A percentile compares a stretch with the other conserved stretches of the same genome.
Conservation (phyloP, 1,284 basidiomycete species). For the Phaffia rhodozyma region DNA sequence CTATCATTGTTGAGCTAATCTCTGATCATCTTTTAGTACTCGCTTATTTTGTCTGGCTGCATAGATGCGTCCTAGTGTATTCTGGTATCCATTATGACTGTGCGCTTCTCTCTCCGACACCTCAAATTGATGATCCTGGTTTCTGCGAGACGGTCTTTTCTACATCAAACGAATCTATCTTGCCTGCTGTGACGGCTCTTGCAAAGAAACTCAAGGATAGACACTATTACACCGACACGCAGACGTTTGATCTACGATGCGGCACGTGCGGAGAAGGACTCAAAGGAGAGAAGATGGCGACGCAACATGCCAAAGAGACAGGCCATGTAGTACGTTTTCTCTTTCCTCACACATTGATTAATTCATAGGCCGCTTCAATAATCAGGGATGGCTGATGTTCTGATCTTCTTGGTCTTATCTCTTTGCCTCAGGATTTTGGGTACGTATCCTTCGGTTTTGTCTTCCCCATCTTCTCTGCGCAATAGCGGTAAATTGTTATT, state of each 20-base stretch:
- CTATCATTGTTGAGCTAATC: neutral
- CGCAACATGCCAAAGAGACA: constrained; percentile 69
- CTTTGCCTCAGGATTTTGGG: too few relatives aligned
- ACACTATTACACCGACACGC: constrained; percentile 77
- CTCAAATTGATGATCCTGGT: constrained; percentile 39
- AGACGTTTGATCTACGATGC: constrained; percentile 77
- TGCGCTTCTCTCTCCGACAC: constrained; percentile 67
- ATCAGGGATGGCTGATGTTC: too few relatives aligned
- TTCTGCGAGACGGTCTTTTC: constrained; percentile 84
- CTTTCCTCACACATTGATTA: neutral
- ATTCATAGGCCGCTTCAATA: too few relatives aligned
- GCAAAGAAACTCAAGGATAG: constrained; percentile 57
- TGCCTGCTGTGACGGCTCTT: constrained; percentile 57
- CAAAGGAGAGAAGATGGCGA: constrained; percentile 84
- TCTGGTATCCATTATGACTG: constrained; percentile 73
- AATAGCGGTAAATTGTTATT: too few relatives aligned
- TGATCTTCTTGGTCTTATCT: too few relatives aligned
- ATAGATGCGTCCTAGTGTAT: constrained; percentile 56
- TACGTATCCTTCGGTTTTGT: too few relatives aligned
- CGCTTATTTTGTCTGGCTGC: constrained; percentile 6
- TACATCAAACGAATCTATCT: constrained; percentile 44
- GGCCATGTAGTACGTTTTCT: constrained; percentile 46
- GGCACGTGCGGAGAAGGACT: constrained; percentile 53
- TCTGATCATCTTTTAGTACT: neutral
- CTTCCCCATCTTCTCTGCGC: too few relatives aligned